Evolutionary conservation across 78 protist genomes (phyloP).

Genomic region (Dictyostelium purpureum): DNA sequence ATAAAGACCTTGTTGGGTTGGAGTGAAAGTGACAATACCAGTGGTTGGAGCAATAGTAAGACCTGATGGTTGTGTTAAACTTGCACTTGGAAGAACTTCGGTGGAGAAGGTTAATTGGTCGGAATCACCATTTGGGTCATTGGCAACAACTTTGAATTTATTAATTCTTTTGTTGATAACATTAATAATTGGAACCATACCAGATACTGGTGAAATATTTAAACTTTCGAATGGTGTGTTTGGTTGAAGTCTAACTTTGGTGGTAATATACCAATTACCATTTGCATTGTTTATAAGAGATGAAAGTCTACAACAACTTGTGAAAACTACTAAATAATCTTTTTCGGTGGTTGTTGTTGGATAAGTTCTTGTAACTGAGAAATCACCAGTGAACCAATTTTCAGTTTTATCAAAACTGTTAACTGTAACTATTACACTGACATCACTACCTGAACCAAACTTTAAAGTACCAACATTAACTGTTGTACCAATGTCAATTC

Average conservation of each 20-base stretch:
- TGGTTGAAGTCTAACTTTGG: neutral
- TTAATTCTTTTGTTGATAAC: neutral
- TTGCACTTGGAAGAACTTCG: neutral
- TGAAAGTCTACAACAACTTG: conserved; percentile 16
- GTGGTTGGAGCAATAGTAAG: neutral
- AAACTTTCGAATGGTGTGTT: neutral
- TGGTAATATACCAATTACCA: neutral
- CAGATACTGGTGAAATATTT: conserved; percentile 65
- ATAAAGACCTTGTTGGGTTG: neutral
- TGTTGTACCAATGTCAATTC: neutral
- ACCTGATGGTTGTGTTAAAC: neutral
- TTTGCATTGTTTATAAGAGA: conserved; percentile 10
- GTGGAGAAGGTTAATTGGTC: neutral
- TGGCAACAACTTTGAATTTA: conserved; percentile 12
- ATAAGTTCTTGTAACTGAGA: neutral
- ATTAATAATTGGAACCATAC: conserved; percentile 36
- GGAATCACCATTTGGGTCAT: neutral
- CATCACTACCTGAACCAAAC: neutral
- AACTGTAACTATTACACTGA: neutral
- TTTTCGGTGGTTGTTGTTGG: neutral
- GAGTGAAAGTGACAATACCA: conserved; percentile 52
- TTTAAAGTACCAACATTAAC: neutral
- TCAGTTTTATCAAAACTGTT: neutral
- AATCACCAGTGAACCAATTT: conserved; percentile 40
- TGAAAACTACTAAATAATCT: neutral